phyloP scores from a whole-genome alignment of 2,329 filamentous ascomycete species.

The Tolypocladium pustulatum region DNA sequence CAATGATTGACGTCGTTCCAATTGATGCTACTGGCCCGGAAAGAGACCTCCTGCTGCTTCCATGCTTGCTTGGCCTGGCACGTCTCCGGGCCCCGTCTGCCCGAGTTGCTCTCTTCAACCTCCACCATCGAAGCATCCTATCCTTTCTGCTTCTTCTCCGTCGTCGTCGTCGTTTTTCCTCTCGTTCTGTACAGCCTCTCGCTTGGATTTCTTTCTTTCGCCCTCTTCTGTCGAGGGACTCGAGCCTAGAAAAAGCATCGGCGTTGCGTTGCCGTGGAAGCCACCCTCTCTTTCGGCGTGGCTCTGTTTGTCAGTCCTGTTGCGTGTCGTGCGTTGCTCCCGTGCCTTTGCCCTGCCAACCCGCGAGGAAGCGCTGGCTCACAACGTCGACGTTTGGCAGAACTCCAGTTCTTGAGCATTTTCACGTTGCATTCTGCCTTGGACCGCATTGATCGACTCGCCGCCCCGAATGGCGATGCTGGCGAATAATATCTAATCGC shows the following conservation, averaged over 20 bases:
- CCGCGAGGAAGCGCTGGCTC: background rate
- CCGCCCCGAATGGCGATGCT: background rate
- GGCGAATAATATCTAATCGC: background rate
- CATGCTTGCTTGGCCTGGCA: too few species aligned
- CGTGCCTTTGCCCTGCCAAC: background rate
- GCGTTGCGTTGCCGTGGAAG: background rate
- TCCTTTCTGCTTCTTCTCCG: constrained; percentile 2
- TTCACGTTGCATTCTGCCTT: background rate
- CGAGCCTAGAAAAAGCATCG: background rate
- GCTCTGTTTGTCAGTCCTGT: background rate
- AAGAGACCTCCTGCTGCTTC: background rate
- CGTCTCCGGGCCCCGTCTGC: too few species aligned
- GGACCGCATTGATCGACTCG: background rate
- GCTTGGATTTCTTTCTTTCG: constrained; percentile 3
- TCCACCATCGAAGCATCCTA: constrained; percentile 6
- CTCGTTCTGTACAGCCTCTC: constrained; percentile 5
- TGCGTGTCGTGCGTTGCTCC: background rate
- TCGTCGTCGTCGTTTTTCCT: constrained; percentile 1
- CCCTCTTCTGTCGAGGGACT: background rate
- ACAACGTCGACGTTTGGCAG: background rate
- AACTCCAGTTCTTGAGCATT: background rate
- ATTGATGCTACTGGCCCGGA: background rate
- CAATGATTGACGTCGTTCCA: background rate
- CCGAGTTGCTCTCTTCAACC: constrained; percentile 2
- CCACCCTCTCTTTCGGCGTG: background rate